Base-by-base conservation (phyloP, 2,329 filamentous ascomycete species). In the Cytospora piceicola region DNA sequence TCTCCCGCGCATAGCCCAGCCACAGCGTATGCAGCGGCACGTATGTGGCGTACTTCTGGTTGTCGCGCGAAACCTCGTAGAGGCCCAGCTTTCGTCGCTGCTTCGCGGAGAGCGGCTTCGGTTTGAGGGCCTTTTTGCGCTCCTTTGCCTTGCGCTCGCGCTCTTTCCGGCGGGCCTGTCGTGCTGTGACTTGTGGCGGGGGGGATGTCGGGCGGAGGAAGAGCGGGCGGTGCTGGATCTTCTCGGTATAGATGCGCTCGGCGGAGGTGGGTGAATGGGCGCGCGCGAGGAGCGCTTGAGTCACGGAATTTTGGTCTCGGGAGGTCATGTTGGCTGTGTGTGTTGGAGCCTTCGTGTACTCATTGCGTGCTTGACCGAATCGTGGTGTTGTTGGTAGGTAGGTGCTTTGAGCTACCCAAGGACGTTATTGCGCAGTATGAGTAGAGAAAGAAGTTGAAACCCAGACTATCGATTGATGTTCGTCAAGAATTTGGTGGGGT, bases 1-100 rank as follows among this genome's bases (percentile, higher is more conserved):
- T 81, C 71, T 97, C 94, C 62, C 88, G 86, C 73, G 95, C 90
- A 77, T 99, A 99, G 3, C 86, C 88, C 46, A 88, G 78, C 95
- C 95, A 99, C 69, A 99, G 81, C 20, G 77, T 77, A 75, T 96
- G 87, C 70, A 99, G 78, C 0, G 90, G 90, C 70, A 88, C 85
- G 75, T 95, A 98, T 36, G 94, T 84, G 5, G 82, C 82, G 73
- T 96, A 96, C 68, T 88, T 89, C 70, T 85, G 85, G 64, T 89
- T 86, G 42, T 84, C 79, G 66, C 86, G 86, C 0, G 91, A 90
- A 7, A 97, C 84, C 14, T 91, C 86, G 78, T 96, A 89, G 20
- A 97, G 82, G 14, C 88, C 86, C 0, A 93, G 82, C 5, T 80
- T 80, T 17, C 93, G 89, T 71, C 94, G 93, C 74, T 95, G 86